Evolutionary conservation across 2,329 filamentous ascomycete genomes (phyloP).

Genomic region (Nemania abortiva): DNA sequence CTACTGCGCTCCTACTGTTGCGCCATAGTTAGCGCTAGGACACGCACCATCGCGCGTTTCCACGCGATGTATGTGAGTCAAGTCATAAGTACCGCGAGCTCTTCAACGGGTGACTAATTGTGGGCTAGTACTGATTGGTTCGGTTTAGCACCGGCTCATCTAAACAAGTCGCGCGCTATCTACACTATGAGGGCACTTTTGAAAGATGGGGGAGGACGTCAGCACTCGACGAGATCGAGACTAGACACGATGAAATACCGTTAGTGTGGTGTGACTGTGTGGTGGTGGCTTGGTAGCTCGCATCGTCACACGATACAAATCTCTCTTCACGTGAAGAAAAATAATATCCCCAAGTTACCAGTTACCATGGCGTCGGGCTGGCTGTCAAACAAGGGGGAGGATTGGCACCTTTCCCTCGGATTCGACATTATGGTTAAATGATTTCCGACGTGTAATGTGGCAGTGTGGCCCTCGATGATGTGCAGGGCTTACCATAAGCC

Average conservation of each 20-base stretch:
- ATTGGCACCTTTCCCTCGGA: conserved; percentile 9
- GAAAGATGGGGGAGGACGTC: not conserved
- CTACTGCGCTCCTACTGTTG: not conserved
- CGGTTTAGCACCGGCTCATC: not conserved
- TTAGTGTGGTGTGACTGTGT: not conserved
- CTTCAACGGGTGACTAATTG: not conserved
- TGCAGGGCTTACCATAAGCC: conserved; percentile 24
- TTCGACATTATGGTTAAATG: conserved; percentile 1
- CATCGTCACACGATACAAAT: not conserved
- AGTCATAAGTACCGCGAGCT: not conserved
- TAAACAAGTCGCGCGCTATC: not conserved
- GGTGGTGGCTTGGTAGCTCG: not conserved
- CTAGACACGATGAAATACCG: not conserved
- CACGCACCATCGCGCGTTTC: conserved; percentile 15
- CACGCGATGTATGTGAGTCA: not conserved
- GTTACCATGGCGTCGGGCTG: conserved; percentile 28
- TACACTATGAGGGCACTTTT: conserved; percentile 4
- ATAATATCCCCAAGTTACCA: not conserved
- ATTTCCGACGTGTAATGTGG: conserved; percentile 21
- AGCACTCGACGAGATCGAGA: conserved; percentile 2
- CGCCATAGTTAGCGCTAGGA: not conserved
- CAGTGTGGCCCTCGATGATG: conserved; percentile 13
- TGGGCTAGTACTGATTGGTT: not conserved
- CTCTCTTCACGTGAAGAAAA: not conserved
- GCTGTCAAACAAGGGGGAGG: conserved; percentile 15